These are phyloP conservation scores for Mycosphaerella sp. DNA, from an alignment of 2,329 filamentous ascomycete species.

Conservation along the genomic window DNA sequence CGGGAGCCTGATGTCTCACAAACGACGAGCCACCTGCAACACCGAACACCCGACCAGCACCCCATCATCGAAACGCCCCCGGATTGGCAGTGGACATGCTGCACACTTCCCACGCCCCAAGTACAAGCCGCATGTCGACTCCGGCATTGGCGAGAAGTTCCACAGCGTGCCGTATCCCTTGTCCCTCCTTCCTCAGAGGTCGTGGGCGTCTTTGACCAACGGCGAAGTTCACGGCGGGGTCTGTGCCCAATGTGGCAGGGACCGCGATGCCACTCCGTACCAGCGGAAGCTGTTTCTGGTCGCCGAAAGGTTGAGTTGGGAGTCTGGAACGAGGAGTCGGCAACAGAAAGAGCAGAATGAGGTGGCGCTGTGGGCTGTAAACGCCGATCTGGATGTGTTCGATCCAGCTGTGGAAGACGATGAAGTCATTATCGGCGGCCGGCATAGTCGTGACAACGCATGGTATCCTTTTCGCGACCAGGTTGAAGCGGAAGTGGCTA, in stretches of 20 bases:
- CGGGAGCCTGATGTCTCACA: neutral
- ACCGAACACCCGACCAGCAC: neutral
- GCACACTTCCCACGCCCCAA: slow-evolving; percentile 4
- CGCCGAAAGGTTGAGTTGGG: slow-evolving; percentile 21
- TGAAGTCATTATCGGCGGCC: slow-evolving; percentile 17
- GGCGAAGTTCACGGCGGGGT: slow-evolving; percentile 12
- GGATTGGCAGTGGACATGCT: neutral
- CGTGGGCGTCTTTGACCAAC: slow-evolving; percentile 18
- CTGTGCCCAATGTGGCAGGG: slow-evolving; percentile 18
- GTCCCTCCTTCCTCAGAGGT: slow-evolving; percentile 16
- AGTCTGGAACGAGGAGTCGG: slow-evolving; percentile 4
- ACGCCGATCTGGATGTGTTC: slow-evolving; percentile 21
- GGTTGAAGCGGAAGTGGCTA: slow-evolving; percentile 16
- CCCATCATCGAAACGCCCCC: neutral
- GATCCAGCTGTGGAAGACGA: slow-evolving; percentile 21
- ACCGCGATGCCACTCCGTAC: slow-evolving; percentile 10
- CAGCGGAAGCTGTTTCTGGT: slow-evolving; percentile 24
- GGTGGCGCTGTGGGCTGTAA: slow-evolving; percentile 20
- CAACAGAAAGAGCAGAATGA: slow-evolving; percentile 20
- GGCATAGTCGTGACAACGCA: slow-evolving; percentile 14
- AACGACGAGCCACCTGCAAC: slow-evolving; percentile 1
- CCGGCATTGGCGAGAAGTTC: slow-evolving; percentile 16
- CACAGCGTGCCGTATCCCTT: slow-evolving; percentile 21
- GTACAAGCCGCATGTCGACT: slow-evolving; percentile 18
- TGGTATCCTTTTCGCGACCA: slow-evolving; percentile 16